These are phyloP conservation scores for Capsicum chinense DNA, from an alignment of 257 asterid genomes.

Conservation along the genomic window DNA sequence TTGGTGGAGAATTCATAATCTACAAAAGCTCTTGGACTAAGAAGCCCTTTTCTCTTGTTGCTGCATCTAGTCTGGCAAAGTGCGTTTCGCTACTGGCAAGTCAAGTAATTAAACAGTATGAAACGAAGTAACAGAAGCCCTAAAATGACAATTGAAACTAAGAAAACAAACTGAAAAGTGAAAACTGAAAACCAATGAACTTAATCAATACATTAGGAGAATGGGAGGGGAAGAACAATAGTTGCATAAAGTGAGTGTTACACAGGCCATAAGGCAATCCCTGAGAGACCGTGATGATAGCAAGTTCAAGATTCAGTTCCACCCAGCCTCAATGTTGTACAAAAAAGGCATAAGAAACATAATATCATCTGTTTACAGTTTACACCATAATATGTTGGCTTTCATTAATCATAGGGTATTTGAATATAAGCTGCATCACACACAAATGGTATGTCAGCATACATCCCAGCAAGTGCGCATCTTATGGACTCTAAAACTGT, in stretches of 20 bases:
- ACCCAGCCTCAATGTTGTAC: background rate
- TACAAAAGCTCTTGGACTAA: no score
- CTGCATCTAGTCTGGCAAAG: no score
- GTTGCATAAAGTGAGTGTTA: background rate
- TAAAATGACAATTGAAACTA: background rate
- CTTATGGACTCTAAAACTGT: conserved; percentile 82
- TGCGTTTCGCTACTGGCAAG: no score
- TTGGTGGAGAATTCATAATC: no score
- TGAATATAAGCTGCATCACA: conserved; percentile 96
- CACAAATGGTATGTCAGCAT: conserved; percentile 83
- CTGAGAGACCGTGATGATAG: background rate
- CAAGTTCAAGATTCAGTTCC: background rate
- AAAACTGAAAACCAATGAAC: background rate
- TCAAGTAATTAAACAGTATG: no score
- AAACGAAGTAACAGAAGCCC: no score
- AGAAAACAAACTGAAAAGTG: background rate
- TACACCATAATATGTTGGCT: background rate
- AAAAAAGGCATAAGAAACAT: background rate
- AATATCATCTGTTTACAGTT: background rate
- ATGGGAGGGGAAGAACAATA: background rate
- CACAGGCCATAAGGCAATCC: background rate
- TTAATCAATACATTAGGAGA: background rate
- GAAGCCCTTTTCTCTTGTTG: background rate
- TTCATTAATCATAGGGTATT: conserved; percentile 71
- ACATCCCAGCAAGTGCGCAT: conserved; percentile 87